Percentiles rank a stretch among this genome's conserved stretches.
Conservation (phyloP, 768 basidiomycete genomes). For the Suillus lakei region DNA sequence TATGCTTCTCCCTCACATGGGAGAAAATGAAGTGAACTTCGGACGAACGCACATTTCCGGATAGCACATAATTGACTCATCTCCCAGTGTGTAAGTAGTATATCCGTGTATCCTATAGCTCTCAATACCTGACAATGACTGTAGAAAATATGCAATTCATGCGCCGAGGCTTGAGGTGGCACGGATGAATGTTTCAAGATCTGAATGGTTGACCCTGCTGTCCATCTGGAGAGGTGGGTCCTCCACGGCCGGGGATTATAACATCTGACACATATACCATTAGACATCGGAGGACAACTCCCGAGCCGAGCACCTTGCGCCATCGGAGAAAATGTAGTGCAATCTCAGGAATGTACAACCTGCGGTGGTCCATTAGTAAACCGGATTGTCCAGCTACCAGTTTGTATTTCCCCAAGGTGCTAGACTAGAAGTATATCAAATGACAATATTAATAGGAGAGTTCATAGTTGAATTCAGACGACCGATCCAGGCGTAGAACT, state of each 20-base stretch:
- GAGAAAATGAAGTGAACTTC: slow-evolving; percentile 56
- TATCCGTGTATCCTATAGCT: background rate
- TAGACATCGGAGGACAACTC: background rate
- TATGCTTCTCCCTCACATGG: slow-evolving; percentile 58
- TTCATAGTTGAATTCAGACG: background rate
- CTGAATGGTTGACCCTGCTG: too few relatives aligned
- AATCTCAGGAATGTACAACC: background rate
- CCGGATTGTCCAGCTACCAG: background rate
- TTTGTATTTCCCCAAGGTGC: background rate
- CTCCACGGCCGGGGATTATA: too few relatives aligned
- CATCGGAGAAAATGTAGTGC: background rate
- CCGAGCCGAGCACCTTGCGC: background rate
- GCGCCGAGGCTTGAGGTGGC: too few relatives aligned
- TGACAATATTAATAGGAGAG: background rate
- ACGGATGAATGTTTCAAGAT: too few relatives aligned
- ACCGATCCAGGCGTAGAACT: background rate
- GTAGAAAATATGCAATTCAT: too few relatives aligned
- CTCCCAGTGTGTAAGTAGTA: background rate
- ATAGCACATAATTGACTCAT: background rate
- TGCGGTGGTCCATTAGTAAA: background rate
- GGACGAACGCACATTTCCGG: background rate
- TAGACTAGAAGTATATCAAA: background rate
- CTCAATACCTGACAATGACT: background rate
- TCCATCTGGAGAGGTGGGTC: too few relatives aligned
- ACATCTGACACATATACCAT: background rate